phyloP scores from a whole-genome alignment of 1,139 yeast species.

The Magnusiomyces starmeri region DNA sequence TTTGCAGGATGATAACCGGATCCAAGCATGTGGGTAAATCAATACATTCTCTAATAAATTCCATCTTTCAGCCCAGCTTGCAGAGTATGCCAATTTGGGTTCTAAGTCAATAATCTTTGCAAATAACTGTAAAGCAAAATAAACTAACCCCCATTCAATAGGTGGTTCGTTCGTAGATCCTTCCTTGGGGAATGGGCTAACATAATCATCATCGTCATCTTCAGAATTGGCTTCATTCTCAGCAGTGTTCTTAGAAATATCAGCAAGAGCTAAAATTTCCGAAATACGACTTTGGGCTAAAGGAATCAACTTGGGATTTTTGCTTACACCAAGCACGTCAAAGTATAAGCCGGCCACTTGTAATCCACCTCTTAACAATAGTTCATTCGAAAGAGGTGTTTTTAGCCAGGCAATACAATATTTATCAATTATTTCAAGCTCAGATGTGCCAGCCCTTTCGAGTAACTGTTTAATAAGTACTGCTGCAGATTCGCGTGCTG shows the following conservation, averaged over 20 bases:
- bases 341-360: conserved; percentile 63
- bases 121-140: conserved; percentile 55
- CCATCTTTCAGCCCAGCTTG: conserved; percentile 42
- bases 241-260: background rate
- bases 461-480: conserved; percentile 53
- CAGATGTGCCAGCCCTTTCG: conserved; percentile 42
- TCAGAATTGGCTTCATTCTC: conserved; percentile 18
- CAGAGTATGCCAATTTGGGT: conserved; percentile 30
- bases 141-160: conserved; percentile 67
- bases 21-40: conserved; percentile 89
- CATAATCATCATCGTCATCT: conserved; percentile 14
- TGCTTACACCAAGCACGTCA: conserved; percentile 40
- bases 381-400: conserved; percentile 37
- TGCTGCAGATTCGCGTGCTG: conserved; percentile 81
- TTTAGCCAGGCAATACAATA: conserved; percentile 64
- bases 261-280: conserved; percentile 21
- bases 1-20: conserved; percentile 63
- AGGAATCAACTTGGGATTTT: conserved; percentile 17
- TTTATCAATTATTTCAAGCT: conserved; percentile 46
- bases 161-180: background rate
- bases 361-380: conserved; percentile 69
- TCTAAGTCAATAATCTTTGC: conserved; percentile 24
- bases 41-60: conserved; percentile 45
- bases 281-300: conserved; percentile 22
- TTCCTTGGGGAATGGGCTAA: conserved; percentile 4